Conservation (phyloP, 2,329 filamentous ascomycete species). For the Blastomyces gilchristii region DNA sequence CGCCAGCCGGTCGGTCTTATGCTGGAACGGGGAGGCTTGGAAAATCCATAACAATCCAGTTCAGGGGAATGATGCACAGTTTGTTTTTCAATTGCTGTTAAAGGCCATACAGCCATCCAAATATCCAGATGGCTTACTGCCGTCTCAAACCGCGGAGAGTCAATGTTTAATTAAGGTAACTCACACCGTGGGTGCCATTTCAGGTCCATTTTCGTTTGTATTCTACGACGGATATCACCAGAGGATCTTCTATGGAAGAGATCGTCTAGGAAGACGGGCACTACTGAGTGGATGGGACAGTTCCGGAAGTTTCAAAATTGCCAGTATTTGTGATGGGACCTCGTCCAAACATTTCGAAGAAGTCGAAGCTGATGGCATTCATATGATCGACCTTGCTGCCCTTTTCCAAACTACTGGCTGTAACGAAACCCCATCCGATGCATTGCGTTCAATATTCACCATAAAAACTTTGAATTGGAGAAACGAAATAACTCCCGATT, state of each 20-base stretch:
- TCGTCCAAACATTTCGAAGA: constrained; percentile 54
- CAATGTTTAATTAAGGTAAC: constrained; percentile 23
- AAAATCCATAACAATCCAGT: constrained; percentile 51
- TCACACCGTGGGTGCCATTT: constrained; percentile 49
- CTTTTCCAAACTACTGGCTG: constrained; percentile 7
- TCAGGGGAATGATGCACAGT: constrained; percentile 65
- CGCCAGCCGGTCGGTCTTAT: constrained; percentile 55
- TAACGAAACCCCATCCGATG: neutral
- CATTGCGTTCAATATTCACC: neutral
- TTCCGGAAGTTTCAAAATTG: constrained; percentile 50
- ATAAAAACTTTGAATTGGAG: constrained; percentile 15
- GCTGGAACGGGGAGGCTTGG: constrained; percentile 99
- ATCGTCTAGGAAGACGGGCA: constrained; percentile 78
- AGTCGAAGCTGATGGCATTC: constrained; percentile 74
- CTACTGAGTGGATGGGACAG: constrained; percentile 49
- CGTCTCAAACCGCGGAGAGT: neutral
- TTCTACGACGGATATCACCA: constrained; percentile 58
- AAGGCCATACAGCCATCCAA: constrained; percentile 26
- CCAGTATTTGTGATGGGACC: constrained; percentile 56
- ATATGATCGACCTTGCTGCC: constrained; percentile 50
- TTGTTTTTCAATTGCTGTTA: constrained; percentile 53
- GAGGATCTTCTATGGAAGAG: constrained; percentile 70
- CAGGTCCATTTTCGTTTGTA: constrained; percentile 83
- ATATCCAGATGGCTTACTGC: constrained; percentile 11
- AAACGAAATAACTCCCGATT: constrained; percentile 6